These are phyloP conservation scores for Phytophthora meadii DNA, from an alignment of 352 stramenopile genomes.

Conservation along the genomic window DNA sequence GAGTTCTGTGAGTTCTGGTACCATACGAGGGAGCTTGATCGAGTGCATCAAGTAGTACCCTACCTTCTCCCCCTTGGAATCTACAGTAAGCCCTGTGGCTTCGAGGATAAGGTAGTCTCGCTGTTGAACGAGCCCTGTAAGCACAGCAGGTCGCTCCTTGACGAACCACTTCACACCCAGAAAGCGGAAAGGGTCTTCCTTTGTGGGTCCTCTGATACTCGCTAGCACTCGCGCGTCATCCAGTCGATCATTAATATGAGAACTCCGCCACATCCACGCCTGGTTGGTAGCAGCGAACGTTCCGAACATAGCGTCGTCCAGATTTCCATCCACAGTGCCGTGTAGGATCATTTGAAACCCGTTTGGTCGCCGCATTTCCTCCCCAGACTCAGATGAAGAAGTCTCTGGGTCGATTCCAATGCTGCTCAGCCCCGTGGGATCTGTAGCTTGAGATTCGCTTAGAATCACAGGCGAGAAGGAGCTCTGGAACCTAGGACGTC, in stretches of 20 bases:
- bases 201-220: neutral
- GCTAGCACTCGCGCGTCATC: neutral
- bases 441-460: neutral
- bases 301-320: neutral
- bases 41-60: neutral
- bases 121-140: neutral
- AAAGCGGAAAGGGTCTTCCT: neutral
- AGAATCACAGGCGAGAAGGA: neutral
- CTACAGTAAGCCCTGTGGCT: neutral
- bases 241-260: neutral
- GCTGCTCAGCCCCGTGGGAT: no score
- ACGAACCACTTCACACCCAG: neutral
- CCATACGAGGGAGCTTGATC: neutral
- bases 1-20: neutral
- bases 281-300: neutral
- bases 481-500: neutral
- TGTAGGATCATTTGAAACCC: constrained; percentile 1
- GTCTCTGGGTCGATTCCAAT: neutral
- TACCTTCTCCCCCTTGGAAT: neutral
- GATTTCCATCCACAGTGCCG: neutral
- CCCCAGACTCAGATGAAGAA: neutral
- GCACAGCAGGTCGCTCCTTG: neutral
- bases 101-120: neutral
- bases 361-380: neutral
- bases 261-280: neutral